Evolutionary conservation across 2,329 filamentous ascomycete species (phyloP).

Genomic region (Lithohypha guttulata): DNA sequence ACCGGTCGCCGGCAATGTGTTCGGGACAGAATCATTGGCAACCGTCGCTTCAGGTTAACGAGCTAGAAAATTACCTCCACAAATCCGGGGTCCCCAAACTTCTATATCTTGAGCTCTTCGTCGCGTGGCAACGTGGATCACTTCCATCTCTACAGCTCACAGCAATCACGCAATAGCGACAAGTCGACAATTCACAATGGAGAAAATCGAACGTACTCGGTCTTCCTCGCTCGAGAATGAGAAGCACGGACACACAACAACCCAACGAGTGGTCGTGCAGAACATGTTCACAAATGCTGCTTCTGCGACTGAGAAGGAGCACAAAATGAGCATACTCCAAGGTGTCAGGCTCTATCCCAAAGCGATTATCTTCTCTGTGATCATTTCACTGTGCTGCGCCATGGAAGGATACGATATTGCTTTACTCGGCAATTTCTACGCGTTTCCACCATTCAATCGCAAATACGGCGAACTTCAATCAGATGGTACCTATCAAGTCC

Average conservation of each 20-base stretch:
- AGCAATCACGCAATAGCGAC: no score
- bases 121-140: no score
- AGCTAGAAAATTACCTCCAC: no score
- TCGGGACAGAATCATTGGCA: no score
- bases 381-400: conserved; percentile 81
- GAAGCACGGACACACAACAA: conserved; percentile 42
- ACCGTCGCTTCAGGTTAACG: no score
- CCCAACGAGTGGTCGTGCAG: neutral
- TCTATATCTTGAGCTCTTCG: no score
- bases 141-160: no score
- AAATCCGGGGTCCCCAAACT: no score
- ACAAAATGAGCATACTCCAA: conserved; percentile 61
- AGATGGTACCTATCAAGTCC: conserved; percentile 35
- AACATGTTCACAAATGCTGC: neutral
- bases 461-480: conserved; percentile 33
- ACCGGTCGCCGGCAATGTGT: no score
- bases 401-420: conserved; percentile 68
- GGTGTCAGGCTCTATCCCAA: conserved; percentile 77
- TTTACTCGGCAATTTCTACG: conserved; percentile 32
- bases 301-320: conserved; percentile 37
- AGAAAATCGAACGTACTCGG: no score
- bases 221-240: conserved; percentile 43
- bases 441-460: conserved; percentile 28
- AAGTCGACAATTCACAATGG: no score
- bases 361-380: conserved; percentile 69